Evolutionary conservation across 257 asterid species (phyloP).

Genomic region (Capsicum pubescens): DNA sequence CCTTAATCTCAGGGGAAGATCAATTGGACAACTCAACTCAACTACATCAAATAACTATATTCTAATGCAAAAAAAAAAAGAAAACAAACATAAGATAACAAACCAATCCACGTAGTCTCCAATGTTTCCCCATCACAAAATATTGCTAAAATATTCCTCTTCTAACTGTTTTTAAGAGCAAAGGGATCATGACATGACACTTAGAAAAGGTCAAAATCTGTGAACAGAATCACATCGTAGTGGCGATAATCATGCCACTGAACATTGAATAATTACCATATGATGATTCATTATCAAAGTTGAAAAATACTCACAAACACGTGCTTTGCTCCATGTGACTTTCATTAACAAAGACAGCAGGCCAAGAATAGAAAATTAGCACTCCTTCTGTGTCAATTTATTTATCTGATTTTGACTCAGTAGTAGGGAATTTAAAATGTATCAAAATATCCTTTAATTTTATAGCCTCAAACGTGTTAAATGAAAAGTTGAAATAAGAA

Average conservation of each 20-base stretch:
- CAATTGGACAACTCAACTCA: neutral
- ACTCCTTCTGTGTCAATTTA: neutral
- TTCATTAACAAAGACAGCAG: neutral
- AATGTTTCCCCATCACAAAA: conserved; percentile 34
- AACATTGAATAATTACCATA: neutral
- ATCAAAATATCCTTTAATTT: too few species aligned
- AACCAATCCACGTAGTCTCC: conserved; percentile 39
- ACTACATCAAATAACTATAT: neutral
- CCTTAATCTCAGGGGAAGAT: conserved; percentile 18
- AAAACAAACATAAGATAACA: neutral
- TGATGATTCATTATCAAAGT: neutral
- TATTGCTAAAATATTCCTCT: conserved; percentile 27
- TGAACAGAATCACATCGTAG: neutral
- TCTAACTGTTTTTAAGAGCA: conserved; percentile 21
- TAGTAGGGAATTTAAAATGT: too few species aligned
- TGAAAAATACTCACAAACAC: conserved; percentile 26
- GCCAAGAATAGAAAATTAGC: neutral
- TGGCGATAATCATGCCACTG: conserved; percentile 34
- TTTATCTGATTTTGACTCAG: too few species aligned
- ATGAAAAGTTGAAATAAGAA: too few species aligned
- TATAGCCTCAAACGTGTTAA: too few species aligned
- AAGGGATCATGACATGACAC: conserved; percentile 22
- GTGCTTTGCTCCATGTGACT: conserved; percentile 18
- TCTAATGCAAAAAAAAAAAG: neutral
- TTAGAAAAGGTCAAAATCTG: neutral